Conservation (phyloP, 2,329 filamentous ascomycete species). For the Phaeosphaeriaceae sp. region DNA sequence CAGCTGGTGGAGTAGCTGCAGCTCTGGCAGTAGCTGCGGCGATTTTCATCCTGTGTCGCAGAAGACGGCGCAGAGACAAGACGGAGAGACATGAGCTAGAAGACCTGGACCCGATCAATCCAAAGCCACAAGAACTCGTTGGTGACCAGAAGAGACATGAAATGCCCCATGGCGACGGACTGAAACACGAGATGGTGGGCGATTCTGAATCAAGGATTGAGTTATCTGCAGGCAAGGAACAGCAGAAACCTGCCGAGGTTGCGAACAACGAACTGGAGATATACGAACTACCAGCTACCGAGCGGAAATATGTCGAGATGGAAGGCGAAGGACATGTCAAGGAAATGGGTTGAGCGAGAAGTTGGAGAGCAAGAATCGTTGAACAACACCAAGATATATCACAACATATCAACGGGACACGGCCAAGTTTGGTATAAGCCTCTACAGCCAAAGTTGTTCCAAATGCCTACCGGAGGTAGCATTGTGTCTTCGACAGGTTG, state of each 20-base stretch:
- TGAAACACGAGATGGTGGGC: constrained; percentile 23
- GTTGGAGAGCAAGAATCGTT: background rate
- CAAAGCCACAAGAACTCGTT: constrained; percentile 9
- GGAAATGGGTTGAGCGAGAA: constrained; percentile 3
- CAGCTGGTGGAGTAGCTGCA: constrained; percentile 20
- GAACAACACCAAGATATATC: background rate
- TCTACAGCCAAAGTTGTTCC: background rate
- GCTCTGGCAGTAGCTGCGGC: background rate
- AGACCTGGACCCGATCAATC: constrained; percentile 17
- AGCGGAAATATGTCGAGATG: constrained; percentile 14
- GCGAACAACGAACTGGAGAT: constrained; percentile 7
- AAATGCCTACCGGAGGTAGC: background rate
- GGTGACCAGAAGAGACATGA: constrained; percentile 20
- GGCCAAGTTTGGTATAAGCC: background rate
- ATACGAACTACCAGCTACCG: constrained; percentile 22
- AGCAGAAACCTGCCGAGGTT: constrained; percentile 20
- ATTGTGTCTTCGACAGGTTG: background rate
- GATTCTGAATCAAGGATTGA: constrained; percentile 18
- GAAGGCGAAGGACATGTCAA: constrained; percentile 20
- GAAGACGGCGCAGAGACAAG: constrained; percentile 8
- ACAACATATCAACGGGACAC: background rate
- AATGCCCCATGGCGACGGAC: constrained; percentile 12
- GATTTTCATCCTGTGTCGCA: constrained; percentile 21
- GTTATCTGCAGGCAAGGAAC: constrained; percentile 18
- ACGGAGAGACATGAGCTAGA: constrained; percentile 16